Conservation (phyloP, 2,329 filamentous ascomycete genomes). For the Aureobasidium sp. region DNA sequence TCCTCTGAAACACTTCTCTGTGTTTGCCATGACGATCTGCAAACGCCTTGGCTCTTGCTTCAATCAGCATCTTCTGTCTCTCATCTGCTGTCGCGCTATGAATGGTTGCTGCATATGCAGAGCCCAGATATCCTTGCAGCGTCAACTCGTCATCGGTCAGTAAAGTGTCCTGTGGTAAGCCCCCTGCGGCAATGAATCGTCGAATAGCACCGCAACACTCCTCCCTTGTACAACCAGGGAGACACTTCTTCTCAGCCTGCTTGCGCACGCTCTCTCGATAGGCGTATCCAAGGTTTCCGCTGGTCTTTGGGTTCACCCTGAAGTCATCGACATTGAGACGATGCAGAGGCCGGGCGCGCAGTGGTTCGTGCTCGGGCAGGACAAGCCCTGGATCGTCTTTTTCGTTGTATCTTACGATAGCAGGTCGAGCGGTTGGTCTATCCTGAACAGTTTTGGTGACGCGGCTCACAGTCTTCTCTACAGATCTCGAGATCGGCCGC, state of each 20-base stretch:
- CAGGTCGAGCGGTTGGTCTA: not conserved
- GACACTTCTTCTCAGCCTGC: slow-evolving; percentile 59
- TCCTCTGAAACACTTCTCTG: slow-evolving; percentile 63
- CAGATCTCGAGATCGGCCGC: not conserved
- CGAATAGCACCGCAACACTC: slow-evolving; percentile 61
- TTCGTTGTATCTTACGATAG: not conserved
- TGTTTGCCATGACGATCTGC: slow-evolving; percentile 74
- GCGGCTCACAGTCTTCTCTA: not conserved
- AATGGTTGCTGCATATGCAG: slow-evolving; percentile 26
- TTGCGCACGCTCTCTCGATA: slow-evolving; percentile 69
- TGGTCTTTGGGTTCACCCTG: slow-evolving; percentile 68
- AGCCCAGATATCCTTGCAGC: slow-evolving; percentile 50
- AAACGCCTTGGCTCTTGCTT: slow-evolving; percentile 66
- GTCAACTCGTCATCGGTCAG: slow-evolving; percentile 28
- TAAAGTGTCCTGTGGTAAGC: slow-evolving; percentile 11
- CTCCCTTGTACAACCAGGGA: slow-evolving; percentile 67
- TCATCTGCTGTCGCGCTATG: slow-evolving; percentile 37
- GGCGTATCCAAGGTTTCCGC: slow-evolving; percentile 62
- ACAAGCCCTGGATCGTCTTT: slow-evolving; percentile 21
- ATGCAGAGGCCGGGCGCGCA: slow-evolving; percentile 52
- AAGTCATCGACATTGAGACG: slow-evolving; percentile 65
- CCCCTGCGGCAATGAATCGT: slow-evolving; percentile 16
- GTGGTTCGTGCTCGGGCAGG: slow-evolving; percentile 35
- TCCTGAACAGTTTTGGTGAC: not conserved
- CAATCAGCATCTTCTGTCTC: slow-evolving; percentile 59